Percentiles rank a stretch among this genome's conserved stretches.
phyloP scores from a whole-genome alignment of 371 early-diverging fungal genomes.

The Amoeboradix gromovi region DNA sequence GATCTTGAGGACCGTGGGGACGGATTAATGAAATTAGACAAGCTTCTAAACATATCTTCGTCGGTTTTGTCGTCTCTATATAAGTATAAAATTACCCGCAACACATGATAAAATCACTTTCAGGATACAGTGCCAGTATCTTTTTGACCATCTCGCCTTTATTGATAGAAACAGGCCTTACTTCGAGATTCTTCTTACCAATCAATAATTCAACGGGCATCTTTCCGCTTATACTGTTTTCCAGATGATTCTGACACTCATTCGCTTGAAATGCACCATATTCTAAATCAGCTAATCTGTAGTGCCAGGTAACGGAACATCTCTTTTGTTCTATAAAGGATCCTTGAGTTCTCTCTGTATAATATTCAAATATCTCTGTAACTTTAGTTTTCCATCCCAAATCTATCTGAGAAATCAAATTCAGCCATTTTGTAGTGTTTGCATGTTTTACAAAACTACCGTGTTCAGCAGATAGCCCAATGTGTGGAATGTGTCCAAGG shows the following conservation, averaged over 20 bases:
- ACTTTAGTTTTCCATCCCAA: slow-evolving; percentile 61
- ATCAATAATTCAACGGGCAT: slow-evolving; percentile 53
- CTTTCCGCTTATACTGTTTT: slow-evolving; percentile 27
- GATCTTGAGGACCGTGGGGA: background rate
- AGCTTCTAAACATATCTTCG: slow-evolving; percentile 57
- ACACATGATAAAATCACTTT: slow-evolving; percentile 13
- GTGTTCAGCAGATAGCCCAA: slow-evolving; percentile 63
- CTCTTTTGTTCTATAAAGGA: slow-evolving; percentile 62
- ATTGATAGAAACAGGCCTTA: slow-evolving; percentile 40
- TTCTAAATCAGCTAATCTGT: slow-evolving; percentile 53
- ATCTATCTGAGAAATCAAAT: slow-evolving; percentile 42
- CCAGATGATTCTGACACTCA: slow-evolving; percentile 66
- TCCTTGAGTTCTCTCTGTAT: slow-evolving; percentile 59
- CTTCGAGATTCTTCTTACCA: slow-evolving; percentile 86
- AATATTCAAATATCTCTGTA: slow-evolving; percentile 50
- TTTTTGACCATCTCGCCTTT: slow-evolving; percentile 43
- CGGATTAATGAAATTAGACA: background rate
- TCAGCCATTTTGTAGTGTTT: slow-evolving; percentile 28
- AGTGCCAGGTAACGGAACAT: slow-evolving; percentile 62
- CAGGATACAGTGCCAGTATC: slow-evolving; percentile 19
- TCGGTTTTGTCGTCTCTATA: slow-evolving; percentile 89
- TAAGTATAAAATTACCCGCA: slow-evolving; percentile 37
- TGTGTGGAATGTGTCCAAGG: slow-evolving; percentile 35
- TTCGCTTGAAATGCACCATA: slow-evolving; percentile 45
- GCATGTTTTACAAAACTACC: slow-evolving; percentile 47